These are phyloP conservation scores for Filobasidium uniguttulatum DNA, from an alignment of 1,284 basidiomycete genomes.

Conservation along the genomic window DNA sequence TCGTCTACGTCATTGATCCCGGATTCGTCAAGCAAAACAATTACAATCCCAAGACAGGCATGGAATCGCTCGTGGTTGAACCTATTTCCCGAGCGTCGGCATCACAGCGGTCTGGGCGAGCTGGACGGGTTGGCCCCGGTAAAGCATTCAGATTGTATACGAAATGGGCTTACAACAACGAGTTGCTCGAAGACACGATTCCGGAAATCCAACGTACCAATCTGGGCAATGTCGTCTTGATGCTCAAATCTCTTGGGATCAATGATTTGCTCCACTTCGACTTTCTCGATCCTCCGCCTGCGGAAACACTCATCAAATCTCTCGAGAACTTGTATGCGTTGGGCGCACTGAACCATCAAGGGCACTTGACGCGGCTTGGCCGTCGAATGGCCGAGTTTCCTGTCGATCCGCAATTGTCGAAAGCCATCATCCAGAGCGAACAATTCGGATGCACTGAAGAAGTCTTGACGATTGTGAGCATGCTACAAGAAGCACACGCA, in stretches of 20 bases:
- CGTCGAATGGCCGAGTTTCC: conserved; percentile 98
- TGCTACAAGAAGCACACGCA: conserved; percentile 90
- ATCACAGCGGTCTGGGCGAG: conserved; percentile 90
- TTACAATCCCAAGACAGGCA: conserved; percentile 89
- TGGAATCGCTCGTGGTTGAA: conserved; percentile 86
- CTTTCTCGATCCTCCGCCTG: conserved; percentile 57
- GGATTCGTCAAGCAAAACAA: conserved; percentile 97
- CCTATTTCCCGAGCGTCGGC: conserved; percentile 96
- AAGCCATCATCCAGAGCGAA: conserved; percentile 90
- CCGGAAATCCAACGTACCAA: conserved; percentile 45
- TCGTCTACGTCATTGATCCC: conserved; percentile 95
- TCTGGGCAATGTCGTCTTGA: conserved; percentile 42
- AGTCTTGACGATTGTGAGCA: conserved; percentile 89
- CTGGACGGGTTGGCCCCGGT: conserved; percentile 94
- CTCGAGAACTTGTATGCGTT: conserved; percentile 88
- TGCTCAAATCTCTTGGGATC: conserved; percentile 50
- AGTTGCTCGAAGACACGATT: conserved; percentile 48
- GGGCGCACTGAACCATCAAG: conserved; percentile 88
- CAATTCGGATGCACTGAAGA: conserved; percentile 92
- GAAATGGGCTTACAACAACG: conserved; percentile 51
- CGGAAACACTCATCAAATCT: conserved; percentile 93
- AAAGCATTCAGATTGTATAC: conserved; percentile 78
- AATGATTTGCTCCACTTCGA: conserved; percentile 51
- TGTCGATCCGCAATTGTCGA: conserved; percentile 93
- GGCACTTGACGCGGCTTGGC: conserved; percentile 90